A percentile compares a stretch with the other conserved stretches of the same genome.
These are phyloP conservation scores for Kodamaea sp. DNA, from an alignment of 1,139 yeast species.

Conservation along the genomic window DNA sequence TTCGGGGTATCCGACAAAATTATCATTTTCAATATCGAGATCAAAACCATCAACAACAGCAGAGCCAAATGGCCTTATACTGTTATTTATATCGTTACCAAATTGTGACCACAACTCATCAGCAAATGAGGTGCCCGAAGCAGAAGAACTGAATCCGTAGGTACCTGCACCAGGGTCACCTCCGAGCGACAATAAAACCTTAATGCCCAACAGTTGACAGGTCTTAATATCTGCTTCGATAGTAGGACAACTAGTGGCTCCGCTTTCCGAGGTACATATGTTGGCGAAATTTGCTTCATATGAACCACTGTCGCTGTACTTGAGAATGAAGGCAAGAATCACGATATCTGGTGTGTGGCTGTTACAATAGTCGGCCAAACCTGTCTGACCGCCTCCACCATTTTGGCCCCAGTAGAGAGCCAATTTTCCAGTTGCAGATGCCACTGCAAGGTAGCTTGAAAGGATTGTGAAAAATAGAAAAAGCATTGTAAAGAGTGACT, in stretches of 20 bases:
- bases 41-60: conserved; percentile 50
- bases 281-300: conserved; percentile 64
- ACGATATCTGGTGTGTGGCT: conserved; percentile 70
- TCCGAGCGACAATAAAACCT: conserved; percentile 79
- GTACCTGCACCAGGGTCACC: conserved; percentile 81
- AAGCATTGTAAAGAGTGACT: conserved; percentile 9
- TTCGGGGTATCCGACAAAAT: conserved; percentile 59
- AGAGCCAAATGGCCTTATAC: conserved; percentile 81
- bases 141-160: conserved; percentile 69
- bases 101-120: conserved; percentile 78
- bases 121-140: conserved; percentile 70
- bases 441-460: conserved; percentile 11
- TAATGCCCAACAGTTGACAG: conserved; percentile 83
- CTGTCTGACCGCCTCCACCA: conserved; percentile 71
- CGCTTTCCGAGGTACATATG: conserved; percentile 57
- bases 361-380: conserved; percentile 68
- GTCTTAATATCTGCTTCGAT: conserved; percentile 75
- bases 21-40: conserved; percentile 46
- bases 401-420: conserved; percentile 94
- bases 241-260: conserved; percentile 58
- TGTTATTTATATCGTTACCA: conserved; percentile 43
- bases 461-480: conserved; percentile 8
- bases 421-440: conserved; percentile 30
- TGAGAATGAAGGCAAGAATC: conserved; percentile 66
- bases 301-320: conserved; percentile 48